These are phyloP conservation scores for Claviceps maximensis DNA, from an alignment of 2,329 filamentous ascomycete species.

Conservation along the genomic window DNA sequence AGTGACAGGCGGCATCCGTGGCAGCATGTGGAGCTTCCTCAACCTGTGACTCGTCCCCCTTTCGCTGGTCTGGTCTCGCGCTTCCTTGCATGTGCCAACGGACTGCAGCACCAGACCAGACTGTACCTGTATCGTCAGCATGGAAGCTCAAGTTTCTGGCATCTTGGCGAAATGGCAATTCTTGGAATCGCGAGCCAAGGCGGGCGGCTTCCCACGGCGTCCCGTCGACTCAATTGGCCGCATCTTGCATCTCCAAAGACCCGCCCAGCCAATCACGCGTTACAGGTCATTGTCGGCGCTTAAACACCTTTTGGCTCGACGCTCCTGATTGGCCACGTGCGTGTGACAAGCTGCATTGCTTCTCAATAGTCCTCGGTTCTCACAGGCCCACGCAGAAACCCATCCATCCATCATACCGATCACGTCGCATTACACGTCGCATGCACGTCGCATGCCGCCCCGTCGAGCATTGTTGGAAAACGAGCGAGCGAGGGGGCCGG, in stretches of 20 bases:
- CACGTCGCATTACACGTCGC: no score
- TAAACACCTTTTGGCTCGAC: constrained; percentile 12
- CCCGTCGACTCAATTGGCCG: constrained; percentile 13
- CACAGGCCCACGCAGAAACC: no score
- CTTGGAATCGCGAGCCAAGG: neutral
- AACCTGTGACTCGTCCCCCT: no score
- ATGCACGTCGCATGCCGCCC: neutral
- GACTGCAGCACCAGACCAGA: no score
- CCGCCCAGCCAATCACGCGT: constrained; percentile 15
- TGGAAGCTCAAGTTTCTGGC: neutral
- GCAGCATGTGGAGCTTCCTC: no score
- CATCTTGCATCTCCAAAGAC: constrained; percentile 8
- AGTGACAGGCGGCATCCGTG: no score
- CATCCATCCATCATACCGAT: no score
- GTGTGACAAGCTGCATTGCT: constrained; percentile 5
- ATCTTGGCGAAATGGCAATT: neutral
- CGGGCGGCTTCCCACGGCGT: neutral
- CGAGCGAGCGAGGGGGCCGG: neutral
- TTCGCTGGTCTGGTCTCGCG: no score
- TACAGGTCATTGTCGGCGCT: constrained; percentile 18
- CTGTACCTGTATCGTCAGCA: no score
- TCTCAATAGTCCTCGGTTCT: neutral
- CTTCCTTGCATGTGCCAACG: no score
- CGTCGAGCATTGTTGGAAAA: neutral
- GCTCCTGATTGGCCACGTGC: constrained; percentile 15